Evolutionary conservation across 1,139 yeast species (phyloP), one percentile per base, ranked within the genome.

Genomic region (Saccharomycopsis crataegensis): DNA sequence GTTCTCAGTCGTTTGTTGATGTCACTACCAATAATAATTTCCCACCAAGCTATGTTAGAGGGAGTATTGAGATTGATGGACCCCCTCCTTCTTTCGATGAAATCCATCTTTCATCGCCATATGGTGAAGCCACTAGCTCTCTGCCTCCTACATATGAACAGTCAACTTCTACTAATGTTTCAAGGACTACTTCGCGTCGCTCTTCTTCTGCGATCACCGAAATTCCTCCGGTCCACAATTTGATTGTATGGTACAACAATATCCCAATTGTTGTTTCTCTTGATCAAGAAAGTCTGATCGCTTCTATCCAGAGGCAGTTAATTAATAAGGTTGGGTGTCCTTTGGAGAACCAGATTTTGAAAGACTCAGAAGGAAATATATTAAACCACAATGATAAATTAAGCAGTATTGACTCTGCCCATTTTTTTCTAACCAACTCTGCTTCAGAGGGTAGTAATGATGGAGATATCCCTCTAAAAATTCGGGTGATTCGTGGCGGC

Each of bases 401-500:
- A 4, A 22, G 28, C 28, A 22, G 28, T 4, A 22, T 22, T 22
- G 28, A 22, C 28, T 22, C 28, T 22, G 28, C 4, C 28, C 28
- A 22, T 22, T 22, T 22, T 22, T 22, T 22, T 22, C 28, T 22
- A 22, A 22, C 28, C 28, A 22, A 4, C 28, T 22, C 28, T 22
- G 28, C 28, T 4, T 22, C 28, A 4, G 28, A 22, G 28, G 4
- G 28, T 22, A 22, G 28, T 3, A 22, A 22, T 22, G 28, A 3
- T 2, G 28, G 28, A 43, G 28, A 3, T 12, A 16, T n/a, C 4
- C 45, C 52, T 3, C n/a, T 50, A 3, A 37, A 38, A 3, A 16
- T 50, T 22, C 11, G 50, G 22, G 37, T 50, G 22, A 36, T 50
- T 22, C 49, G 31, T 31, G n/a, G 50, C 2, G 53, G 53, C 12